Percentiles rank a stretch among this genome's conserved stretches.
phyloP scores from a whole-genome alignment of 2,329 filamentous ascomycete genomes.

The Madurella fahalii region DNA sequence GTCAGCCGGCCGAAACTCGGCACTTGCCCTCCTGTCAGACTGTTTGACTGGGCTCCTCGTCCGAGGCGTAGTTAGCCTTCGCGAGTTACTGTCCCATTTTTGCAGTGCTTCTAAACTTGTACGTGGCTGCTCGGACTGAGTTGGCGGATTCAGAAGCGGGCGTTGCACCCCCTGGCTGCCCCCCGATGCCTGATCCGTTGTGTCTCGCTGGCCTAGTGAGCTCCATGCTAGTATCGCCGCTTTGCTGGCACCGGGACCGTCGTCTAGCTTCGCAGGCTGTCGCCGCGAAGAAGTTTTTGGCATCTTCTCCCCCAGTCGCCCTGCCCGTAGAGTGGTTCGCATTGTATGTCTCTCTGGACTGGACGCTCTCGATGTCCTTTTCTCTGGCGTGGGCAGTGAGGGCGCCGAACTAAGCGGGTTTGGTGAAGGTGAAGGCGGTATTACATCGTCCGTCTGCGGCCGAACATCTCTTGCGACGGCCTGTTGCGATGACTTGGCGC shows the following conservation, averaged over 20 bases:
- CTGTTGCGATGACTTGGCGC: conserved; percentile 50
- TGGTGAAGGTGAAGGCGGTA: conserved; percentile 27
- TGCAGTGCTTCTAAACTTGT: conserved; percentile 30
- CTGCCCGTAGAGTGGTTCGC: conserved; percentile 56
- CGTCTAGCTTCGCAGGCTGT: conserved; percentile 39
- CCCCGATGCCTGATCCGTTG: conserved; percentile 6
- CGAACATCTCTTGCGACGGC: conserved; percentile 33
- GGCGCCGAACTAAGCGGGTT: conserved; percentile 30
- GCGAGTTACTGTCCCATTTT: conserved; percentile 53
- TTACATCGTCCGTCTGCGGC: conserved; percentile 8
- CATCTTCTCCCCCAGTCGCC: conserved; percentile 41
- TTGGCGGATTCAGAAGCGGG: conserved; percentile 8
- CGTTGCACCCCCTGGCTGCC: conserved; percentile 21
- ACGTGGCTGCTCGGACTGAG: conserved; percentile 25
- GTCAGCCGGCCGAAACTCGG: conserved; percentile 36
- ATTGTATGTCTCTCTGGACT: conserved; percentile 60
- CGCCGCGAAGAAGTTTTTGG: conserved; percentile 37
- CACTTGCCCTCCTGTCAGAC: conserved; percentile 29
- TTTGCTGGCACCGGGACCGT: conserved; percentile 55
- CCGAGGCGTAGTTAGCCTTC: conserved; percentile 44
- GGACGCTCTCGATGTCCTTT: conserved; percentile 43
- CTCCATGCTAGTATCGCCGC: conserved; percentile 63
- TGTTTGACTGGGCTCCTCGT: conserved; percentile 30
- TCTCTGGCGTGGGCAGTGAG: conserved; percentile 32
- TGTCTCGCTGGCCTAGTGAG: conserved; percentile 40